Conservation (phyloP, 2,329 filamentous ascomycete genomes). For the Ophioceras dolichostomum region DNA sequence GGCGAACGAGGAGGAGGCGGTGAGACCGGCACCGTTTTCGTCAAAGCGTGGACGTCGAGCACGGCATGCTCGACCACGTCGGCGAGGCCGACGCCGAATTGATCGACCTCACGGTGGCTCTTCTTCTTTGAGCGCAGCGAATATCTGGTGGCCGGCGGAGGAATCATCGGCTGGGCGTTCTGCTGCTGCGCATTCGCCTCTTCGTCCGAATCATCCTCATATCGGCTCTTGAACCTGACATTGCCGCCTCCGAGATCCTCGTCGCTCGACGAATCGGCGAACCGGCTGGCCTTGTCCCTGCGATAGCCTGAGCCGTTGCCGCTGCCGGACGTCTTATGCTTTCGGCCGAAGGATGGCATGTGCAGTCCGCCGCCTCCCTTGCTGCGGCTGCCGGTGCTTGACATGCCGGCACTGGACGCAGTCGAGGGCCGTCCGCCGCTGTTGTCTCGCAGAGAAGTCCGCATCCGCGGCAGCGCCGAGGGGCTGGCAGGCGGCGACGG, state of each 20-base stretch:
- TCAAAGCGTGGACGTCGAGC: too few relatives aligned
- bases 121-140: slow-evolving; percentile 19
- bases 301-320: neutral
- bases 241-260: slow-evolving; percentile 31
- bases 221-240: slow-evolving; percentile 40
- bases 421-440: too few relatives aligned
- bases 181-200: slow-evolving; percentile 18
- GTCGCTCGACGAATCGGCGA: slow-evolving; percentile 53
- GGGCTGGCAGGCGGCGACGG: slow-evolving; percentile 7
- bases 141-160: slow-evolving; percentile 19
- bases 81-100: neutral
- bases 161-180: slow-evolving; percentile 7
- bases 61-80: slow-evolving; percentile 23
- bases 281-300: slow-evolving; percentile 28
- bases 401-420: too few relatives aligned
- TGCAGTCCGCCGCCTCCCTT: slow-evolving; percentile 18
- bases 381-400: too few relatives aligned
- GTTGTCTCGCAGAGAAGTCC: slow-evolving; percentile 2
- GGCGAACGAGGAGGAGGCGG: too few relatives aligned
- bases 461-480: slow-evolving; percentile 4
- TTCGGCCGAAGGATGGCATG: slow-evolving; percentile 25
- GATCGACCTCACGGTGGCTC: slow-evolving; percentile 5
- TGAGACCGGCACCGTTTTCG: too few relatives aligned
- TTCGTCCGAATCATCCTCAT: slow-evolving; percentile 63
- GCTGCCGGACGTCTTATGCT: slow-evolving; percentile 18